Evolutionary conservation across 2,329 filamentous ascomycete species (phyloP).

Genomic region (Aureobasidium musti): DNA sequence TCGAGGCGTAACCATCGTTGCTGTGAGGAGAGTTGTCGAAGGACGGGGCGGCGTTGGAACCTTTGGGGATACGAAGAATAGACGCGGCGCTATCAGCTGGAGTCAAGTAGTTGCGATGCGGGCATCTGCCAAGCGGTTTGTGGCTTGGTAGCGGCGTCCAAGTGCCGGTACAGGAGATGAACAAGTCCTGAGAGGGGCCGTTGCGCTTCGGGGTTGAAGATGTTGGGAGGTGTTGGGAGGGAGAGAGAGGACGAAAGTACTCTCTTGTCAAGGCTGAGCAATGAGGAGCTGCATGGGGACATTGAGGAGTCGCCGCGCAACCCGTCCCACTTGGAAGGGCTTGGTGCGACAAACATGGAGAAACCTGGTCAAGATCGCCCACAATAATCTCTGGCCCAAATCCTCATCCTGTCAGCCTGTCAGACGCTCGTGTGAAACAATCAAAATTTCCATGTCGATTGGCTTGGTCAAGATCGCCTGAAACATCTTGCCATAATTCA

Average conservation of each 20-base stretch:
- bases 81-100: conserved; percentile 19
- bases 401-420: conserved; percentile 11
- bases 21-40: background rate
- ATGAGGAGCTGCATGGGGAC: background rate
- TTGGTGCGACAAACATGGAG: conserved; percentile 21
- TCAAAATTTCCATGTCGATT: background rate
- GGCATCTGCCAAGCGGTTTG: conserved; percentile 10
- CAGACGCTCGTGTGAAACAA: background rate
- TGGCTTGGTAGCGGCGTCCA: conserved; percentile 7
- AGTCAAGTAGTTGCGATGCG: background rate
- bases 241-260: background rate
- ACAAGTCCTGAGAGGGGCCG: background rate
- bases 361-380: conserved; percentile 6
- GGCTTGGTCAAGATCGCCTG: background rate
- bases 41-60: conserved; percentile 1
- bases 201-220: background rate
- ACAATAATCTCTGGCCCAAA: background rate
- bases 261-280: background rate
- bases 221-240: background rate
- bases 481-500: background rate
- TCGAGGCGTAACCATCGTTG: conserved; percentile 15
- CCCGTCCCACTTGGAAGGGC: background rate
- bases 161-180: conserved; percentile 4
- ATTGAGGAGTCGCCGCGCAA: conserved; percentile 2
- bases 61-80: conserved; percentile 22